Evolutionary conservation across 2,329 filamentous ascomycete species (phyloP).

Genomic region (Penicillium sp.): DNA sequence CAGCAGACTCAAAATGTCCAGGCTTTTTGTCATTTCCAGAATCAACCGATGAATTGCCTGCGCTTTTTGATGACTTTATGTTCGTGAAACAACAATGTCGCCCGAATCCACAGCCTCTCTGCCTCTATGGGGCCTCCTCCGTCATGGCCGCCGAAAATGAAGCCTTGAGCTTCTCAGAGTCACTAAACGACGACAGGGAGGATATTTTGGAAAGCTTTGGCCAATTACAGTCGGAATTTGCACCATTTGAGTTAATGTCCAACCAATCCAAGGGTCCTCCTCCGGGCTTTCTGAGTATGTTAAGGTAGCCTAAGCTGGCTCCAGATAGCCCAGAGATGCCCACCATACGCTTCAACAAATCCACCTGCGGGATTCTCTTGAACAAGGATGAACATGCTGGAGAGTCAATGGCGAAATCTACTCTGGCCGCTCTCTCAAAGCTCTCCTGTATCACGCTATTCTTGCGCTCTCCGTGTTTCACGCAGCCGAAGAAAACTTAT

Average conservation of each 20-base stretch:
- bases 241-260: constrained; percentile 34
- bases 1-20: constrained; percentile 11
- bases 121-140: constrained; percentile 6
- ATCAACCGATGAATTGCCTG: constrained; percentile 9
- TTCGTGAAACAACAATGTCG: constrained; percentile 6
- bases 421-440: constrained; percentile 63
- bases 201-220: constrained; percentile 53
- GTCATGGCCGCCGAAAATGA: constrained; percentile 5
- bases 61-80: constrained; percentile 12
- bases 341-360: constrained; percentile 56
- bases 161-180: constrained; percentile 26
- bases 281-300: constrained; percentile 34
- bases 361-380: constrained; percentile 65
- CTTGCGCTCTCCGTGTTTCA: constrained; percentile 66
- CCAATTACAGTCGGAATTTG: constrained; percentile 25
- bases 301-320: constrained; percentile 45
- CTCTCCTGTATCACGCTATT: constrained; percentile 62
- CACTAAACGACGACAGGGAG: constrained; percentile 38
- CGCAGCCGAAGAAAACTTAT: constrained; percentile 52
- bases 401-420: constrained; percentile 66
- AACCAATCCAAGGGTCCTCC: constrained; percentile 35
- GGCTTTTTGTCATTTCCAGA: constrained; percentile 18
- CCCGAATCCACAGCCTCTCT: neutral
- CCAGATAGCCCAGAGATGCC: constrained; percentile 55
- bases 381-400: constrained; percentile 63